Conservation (phyloP, 495 filamentous ascomycete species). For the Jackrogersella multiformis region DNA sequence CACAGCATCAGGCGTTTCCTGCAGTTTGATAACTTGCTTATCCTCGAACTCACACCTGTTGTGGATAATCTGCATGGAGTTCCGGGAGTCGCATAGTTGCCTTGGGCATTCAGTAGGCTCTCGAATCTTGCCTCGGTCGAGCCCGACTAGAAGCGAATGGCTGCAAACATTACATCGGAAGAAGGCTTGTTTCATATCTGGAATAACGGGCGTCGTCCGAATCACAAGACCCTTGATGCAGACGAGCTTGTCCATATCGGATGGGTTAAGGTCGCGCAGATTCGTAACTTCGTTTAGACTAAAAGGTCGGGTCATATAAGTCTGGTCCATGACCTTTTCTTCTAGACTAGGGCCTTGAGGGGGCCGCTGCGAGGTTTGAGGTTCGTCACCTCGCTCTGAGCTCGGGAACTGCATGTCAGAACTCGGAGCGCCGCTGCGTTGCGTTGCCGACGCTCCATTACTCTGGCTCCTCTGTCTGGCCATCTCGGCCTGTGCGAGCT, state of each 20-base stretch:
- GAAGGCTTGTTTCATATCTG: conserved; percentile 95
- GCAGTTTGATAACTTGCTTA: conserved; percentile 98
- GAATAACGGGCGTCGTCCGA: conserved; percentile 92
- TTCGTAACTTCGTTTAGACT: conserved; percentile 89
- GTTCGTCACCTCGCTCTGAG: conserved; percentile 71
- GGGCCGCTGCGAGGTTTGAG: conserved; percentile 45
- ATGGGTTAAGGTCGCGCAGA: conserved; percentile 93
- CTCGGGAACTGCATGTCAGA: conserved; percentile 79
- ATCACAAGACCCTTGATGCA: conserved; percentile 97
- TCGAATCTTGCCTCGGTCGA: conserved; percentile 95
- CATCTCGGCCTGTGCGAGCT: conserved; percentile 85
- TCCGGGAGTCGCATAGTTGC: conserved; percentile 79
- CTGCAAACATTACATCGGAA: conserved; percentile 95
- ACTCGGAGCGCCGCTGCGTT: conserved; percentile 58
- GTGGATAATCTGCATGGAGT: conserved; percentile 98
- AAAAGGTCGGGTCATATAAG: conserved; percentile 88
- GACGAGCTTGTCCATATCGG: conserved; percentile 95
- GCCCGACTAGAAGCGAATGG: conserved; percentile 86
- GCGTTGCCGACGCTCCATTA: conserved; percentile 57
- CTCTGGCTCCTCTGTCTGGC: conserved; percentile 68
- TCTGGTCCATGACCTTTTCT: conserved; percentile 71
- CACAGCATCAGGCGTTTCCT: conserved; percentile 94
- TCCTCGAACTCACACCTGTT: conserved; percentile 95
- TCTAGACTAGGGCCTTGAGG: conserved; percentile 53
- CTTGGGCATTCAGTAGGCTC: conserved; percentile 93